Percentiles rank a stretch among this genome's conserved stretches.
Evolutionary conservation across 179 eudicot species (phyloP).

Genomic region (Sideroxylon spinosum): DNA sequence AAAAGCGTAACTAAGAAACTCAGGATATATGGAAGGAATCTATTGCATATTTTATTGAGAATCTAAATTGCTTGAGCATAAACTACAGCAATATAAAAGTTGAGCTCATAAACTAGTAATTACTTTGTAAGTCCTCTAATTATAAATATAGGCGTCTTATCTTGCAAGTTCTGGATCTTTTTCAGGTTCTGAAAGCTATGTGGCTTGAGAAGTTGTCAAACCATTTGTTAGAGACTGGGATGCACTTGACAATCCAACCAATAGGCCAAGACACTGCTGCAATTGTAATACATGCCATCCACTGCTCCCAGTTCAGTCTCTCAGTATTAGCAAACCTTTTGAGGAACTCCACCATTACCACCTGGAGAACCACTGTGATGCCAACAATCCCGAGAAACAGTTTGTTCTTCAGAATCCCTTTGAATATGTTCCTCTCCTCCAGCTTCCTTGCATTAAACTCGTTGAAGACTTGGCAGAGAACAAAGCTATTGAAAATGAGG

Average conservation of each 20-base stretch:
- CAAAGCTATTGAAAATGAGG: conserved; percentile 36
- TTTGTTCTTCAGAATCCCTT: conserved; percentile 29
- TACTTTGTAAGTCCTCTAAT: too few relatives aligned
- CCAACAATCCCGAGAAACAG: conserved; percentile 30
- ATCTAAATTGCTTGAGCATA: too few relatives aligned
- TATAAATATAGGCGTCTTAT: too few relatives aligned
- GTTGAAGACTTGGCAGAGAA: conserved; percentile 40
- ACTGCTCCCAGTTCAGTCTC: conserved; percentile 33
- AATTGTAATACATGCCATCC: conserved; percentile 30
- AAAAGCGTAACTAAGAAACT: too few relatives aligned
- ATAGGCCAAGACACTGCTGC: conserved; percentile 33
- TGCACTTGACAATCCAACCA: conserved; percentile 34
- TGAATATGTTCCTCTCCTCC: conserved; percentile 35
- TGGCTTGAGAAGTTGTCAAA: neutral
- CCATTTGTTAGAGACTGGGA: conserved; percentile 21
- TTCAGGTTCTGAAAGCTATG: too few relatives aligned
- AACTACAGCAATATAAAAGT: too few relatives aligned
- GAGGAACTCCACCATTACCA: conserved; percentile 16
- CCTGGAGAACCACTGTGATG: conserved; percentile 19
- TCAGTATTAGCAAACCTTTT: conserved; percentile 35
- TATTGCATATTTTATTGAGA: too few relatives aligned
- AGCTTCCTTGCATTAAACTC: conserved; percentile 40
- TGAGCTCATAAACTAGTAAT: too few relatives aligned
- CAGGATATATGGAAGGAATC: too few relatives aligned
- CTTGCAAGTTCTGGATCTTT: too few relatives aligned